Evolutionary conservation across 2,329 filamentous ascomycete species (phyloP), one percentile per base, ranked within the genome.

Genomic region (Massarina eburnea): DNA sequence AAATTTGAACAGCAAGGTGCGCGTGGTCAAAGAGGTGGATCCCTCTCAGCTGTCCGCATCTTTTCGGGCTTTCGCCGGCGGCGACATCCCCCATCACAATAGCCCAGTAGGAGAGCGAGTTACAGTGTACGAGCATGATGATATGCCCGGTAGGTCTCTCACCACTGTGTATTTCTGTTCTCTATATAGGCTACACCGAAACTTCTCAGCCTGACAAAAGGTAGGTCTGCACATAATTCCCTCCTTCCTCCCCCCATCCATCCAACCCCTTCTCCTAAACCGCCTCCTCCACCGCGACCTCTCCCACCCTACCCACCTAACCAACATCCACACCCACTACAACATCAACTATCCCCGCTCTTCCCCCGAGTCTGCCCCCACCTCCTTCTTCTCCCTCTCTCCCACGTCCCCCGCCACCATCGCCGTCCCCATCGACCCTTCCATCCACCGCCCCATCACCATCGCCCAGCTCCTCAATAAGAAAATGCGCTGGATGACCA

Each of bases 321-420:
- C 91, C 41, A 99, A 97, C 69, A 75, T 97, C n/a, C 88, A 95
- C 70, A 77, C 90, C 1, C 89, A 95, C 71, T 89, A 92, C 69
- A 65, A 83, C 24, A 67, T 95, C 5, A 77, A 81, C 6, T 91
- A 92, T 57, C 77, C 80, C 3, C n/a, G n/a, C n/a, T n/a, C 7
- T 26, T 26, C 24, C 27, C 5, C 27, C 27, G n/a, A n/a, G n/a
- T 39, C 58, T 3, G 17, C 48, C 67, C 64, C 3, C 43, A 71
- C 74, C 9, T 77, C 79, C 0, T 81, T 82, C 51, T 85, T 82
- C 58, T 75, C 74, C 30, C 83, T 55, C 4, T 18, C 60, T 3
- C 64, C 62, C 0, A 44, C 40, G 3, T 70, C 43, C 14, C 52
- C 32, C 45, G 71, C 22, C 39, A 51, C 20, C 8, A 45, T 58